These are phyloP conservation scores for Zostera marina DNA, from an alignment of 116 monocot genomes.

Conservation along the genomic window DNA sequence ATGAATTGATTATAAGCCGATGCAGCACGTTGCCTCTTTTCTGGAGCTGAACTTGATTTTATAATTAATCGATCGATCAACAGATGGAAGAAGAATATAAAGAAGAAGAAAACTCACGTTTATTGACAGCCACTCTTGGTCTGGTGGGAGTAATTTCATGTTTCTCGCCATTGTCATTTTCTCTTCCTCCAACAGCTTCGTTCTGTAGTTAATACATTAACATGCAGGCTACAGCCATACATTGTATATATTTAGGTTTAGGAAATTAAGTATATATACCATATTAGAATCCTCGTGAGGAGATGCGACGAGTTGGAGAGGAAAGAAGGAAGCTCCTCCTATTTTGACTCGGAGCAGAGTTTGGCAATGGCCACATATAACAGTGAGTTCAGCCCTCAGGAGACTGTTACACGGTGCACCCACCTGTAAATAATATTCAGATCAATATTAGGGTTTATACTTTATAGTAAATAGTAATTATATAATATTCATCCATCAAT, in stretches of 20 bases:
- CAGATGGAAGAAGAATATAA: too few species aligned
- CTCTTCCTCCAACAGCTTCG: constrained; percentile 4
- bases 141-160: constrained; percentile 3
- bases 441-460: neutral
- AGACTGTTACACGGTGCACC: constrained; percentile 67
- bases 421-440: constrained; percentile 31
- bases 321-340: constrained; percentile 26
- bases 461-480: neutral
- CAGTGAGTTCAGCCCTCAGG: constrained; percentile 37
- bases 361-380: constrained; percentile 80
- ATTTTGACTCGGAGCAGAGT: constrained; percentile 70
- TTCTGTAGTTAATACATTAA: neutral
- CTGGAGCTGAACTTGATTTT: constrained; percentile 94
- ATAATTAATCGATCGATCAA: too few species aligned
- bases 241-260: too few species aligned
- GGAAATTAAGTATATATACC: too few species aligned
- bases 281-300: constrained; percentile 14
- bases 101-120: constrained; percentile 23
- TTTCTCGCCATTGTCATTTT: constrained; percentile 8
- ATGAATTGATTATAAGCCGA: constrained; percentile 93
- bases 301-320: constrained; percentile 40
- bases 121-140: constrained; percentile 30
- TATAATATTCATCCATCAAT: neutral
- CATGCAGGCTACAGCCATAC: too few species aligned
- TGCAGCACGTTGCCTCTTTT: constrained; percentile 83